phyloP scores from a whole-genome alignment of 2,329 filamentous ascomycete genomes.

The Fusarium pseudocircinatum region DNA sequence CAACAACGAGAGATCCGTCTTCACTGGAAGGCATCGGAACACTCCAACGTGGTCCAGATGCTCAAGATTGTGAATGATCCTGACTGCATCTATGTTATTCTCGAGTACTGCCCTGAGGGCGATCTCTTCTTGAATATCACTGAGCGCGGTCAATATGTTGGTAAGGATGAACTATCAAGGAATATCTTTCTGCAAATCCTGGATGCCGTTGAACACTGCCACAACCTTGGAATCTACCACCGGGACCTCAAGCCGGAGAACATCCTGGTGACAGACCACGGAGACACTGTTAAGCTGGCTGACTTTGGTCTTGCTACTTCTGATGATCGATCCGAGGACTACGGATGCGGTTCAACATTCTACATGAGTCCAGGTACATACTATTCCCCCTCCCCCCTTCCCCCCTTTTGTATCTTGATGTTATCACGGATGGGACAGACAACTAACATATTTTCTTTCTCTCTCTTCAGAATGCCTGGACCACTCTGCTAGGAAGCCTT shows the following conservation, averaged over 20 bases:
- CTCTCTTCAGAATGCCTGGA: conserved; percentile 81
- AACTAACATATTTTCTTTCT: conserved; percentile 42
- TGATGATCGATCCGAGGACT: conserved; percentile 86
- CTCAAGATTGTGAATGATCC: conserved; percentile 90
- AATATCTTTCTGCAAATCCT: conserved; percentile 92
- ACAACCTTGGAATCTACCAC: conserved; percentile 93
- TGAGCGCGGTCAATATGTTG: conserved; percentile 90
- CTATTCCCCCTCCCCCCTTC: conserved; percentile 14
- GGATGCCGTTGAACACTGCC: conserved; percentile 96
- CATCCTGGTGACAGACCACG: conserved; percentile 88
- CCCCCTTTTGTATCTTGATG: conserved; percentile 1
- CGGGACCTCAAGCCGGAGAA: conserved; percentile 98
- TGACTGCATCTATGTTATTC: conserved; percentile 94
- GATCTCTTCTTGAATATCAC: conserved; percentile 98
- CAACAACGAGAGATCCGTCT: conserved; percentile 93
- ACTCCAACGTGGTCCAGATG: conserved; percentile 93
- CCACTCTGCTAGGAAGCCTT: conserved; percentile 76
- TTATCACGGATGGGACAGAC: conserved; percentile 21
- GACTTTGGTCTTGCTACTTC: conserved; percentile 96
- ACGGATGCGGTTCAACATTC: conserved; percentile 97
- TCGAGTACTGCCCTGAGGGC: conserved; percentile 97
- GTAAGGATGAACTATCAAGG: conserved; percentile 88
- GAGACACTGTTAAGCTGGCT: conserved; percentile 91
- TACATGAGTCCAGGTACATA: conserved; percentile 98
- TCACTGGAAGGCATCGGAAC: conserved; percentile 87